Base-by-base conservation (phyloP, 768 basidiomycete species). In the Tephrocybe rancida region DNA sequence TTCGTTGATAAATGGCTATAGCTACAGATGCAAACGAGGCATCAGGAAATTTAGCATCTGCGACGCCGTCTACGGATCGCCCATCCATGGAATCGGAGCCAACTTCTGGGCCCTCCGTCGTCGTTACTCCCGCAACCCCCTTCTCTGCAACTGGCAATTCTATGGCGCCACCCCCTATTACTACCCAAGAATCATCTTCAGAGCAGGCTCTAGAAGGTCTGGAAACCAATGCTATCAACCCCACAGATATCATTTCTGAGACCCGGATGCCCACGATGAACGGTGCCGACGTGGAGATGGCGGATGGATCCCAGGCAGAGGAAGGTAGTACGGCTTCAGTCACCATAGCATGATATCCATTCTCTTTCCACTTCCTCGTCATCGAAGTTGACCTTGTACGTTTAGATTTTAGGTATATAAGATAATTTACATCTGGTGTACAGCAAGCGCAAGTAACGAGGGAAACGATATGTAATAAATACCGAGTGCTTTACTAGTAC, bases 391-490 rank as follows among this genome's bases (percentile, higher is more conserved):
- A 30, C 21, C 1, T 48, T 39, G 34, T 48, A 49, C 44, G 44
- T 52, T 44, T 32, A 24, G 39, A n/a, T n/a, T 18, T 41, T 18
- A 14, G 53, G 32, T 55, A 60, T 55, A 56, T 56, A 35, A 54
- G 48, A 37, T 47, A 46, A 55, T 59, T 41, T 61, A 61, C 55
- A 54, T 54, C 38, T 52, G 50, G 44, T 52, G 56, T 63, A 56
- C 59, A 63, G 55, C 54, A 57, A 59, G 50, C 50, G 21, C 49
- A 53, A 61, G 56, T 60, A 58, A 58, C 60, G 58, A 58, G 44
- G 50, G 56, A 68, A 61, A 63, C 64, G 71, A 72, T 67, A 69
- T 60, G 61, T 62, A 67, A 73, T 71, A 70, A 70, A 67, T 64
- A 71, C 63, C 29, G 21, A 32, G 34, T 54, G 35, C 49, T 47